phyloP scores from a whole-genome alignment of 1,284 basidiomycete genomes.

The Peniophora sp. region DNA sequence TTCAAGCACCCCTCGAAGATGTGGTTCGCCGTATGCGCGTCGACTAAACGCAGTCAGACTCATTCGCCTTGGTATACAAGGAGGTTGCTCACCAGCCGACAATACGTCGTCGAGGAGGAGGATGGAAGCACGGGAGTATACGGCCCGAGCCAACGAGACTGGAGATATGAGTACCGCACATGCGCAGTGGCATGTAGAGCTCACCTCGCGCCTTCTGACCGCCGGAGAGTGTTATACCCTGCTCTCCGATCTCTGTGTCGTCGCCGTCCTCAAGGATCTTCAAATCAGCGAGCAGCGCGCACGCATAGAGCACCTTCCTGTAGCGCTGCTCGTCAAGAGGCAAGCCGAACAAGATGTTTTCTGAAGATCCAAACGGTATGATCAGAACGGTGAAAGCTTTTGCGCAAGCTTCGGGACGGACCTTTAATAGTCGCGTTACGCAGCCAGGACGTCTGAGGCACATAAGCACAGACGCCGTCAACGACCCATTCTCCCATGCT shows the following conservation, averaged over 20 bases:
- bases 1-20: conserved; percentile 56
- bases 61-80: conserved; percentile 1
- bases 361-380: conserved; percentile 15
- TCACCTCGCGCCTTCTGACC: conserved; percentile 26
- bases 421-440: no score
- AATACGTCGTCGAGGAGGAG: conserved; percentile 70
- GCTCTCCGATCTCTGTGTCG: conserved; percentile 26
- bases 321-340: conserved; percentile 62
- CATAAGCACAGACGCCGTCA: no score
- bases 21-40: conserved; percentile 68
- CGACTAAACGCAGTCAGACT: conserved; percentile 17
- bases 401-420: no score
- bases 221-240: conserved; percentile 23
- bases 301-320: conserved; percentile 55
- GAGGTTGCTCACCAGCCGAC: conserved; percentile 46
- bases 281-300: conserved; percentile 64
- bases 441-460: no score
- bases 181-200: conserved; percentile 9
- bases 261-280: conserved; percentile 37
- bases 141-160: conserved; percentile 62
- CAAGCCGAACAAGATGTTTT: conserved; percentile 68
- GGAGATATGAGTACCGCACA: conserved; percentile 23
- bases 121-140: conserved; percentile 58
- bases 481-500: no score
- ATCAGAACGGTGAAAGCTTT: no score